Percentiles rank a stretch among this genome's conserved stretches.
Conservation (phyloP, 768 basidiomycete species). For the Phanerodontia chrysosporium region DNA sequence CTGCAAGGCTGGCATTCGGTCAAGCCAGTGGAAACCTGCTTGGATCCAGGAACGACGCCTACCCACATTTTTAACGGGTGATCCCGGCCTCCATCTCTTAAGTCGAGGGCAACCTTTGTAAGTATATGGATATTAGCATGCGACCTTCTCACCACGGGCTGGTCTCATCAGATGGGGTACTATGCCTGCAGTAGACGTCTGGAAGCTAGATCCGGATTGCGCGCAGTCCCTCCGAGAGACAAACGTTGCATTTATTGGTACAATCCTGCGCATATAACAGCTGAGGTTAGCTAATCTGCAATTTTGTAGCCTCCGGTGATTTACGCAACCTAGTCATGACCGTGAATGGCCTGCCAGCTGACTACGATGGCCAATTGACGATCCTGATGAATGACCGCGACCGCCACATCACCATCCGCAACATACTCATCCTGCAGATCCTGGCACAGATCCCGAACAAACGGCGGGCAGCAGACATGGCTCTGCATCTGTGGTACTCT, state of each 20-base stretch:
- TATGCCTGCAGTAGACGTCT: constrained; percentile 29
- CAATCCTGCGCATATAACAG: not conserved
- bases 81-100: not conserved
- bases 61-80: not conserved
- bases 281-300: not conserved
- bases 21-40: not conserved
- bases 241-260: constrained; percentile 20
- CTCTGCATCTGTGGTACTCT: constrained; percentile 48
- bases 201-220: constrained; percentile 23
- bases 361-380: constrained; percentile 36
- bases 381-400: constrained; percentile 40
- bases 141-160: not conserved
- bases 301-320: constrained; percentile 42
- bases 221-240: constrained; percentile 11
- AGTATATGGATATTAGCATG: not conserved
- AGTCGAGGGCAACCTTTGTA: not conserved
- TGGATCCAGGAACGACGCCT: not conserved
- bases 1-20: not conserved
- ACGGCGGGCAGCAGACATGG: constrained; percentile 37
- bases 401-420: constrained; percentile 31
- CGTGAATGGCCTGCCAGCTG: constrained; percentile 37
- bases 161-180: constrained; percentile 24
- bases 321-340: constrained; percentile 41
- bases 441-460: constrained; percentile 23
- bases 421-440: constrained; percentile 40